Evolutionary conservation across 208 protist genomes (phyloP), one percentile per base, ranked within the genome.

Genomic region (Wallacemonas sp.): DNA sequence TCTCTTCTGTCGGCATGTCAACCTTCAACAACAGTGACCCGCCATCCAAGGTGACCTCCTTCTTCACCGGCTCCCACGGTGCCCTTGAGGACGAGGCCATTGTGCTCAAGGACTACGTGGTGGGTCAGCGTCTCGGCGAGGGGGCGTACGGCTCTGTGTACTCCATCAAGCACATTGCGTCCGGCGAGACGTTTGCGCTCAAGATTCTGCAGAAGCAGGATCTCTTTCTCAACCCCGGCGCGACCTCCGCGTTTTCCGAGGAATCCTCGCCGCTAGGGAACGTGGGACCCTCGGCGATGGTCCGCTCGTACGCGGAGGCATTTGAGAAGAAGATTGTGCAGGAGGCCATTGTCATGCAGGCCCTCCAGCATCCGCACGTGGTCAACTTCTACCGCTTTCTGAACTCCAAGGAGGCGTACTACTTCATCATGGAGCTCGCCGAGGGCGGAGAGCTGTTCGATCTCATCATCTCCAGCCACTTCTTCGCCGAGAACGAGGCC

Each of bases 381-480:
- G 87, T 96, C 29, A 92, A 90, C 49, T 75, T 93, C 18, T 93
- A 91, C 75, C 94, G 92, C 67, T 97, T 97, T 36, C 69, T 95
- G 33, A 91, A 91, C 61, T 93, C 87, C 48, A 89, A 77, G 2
- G 73, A 79, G 7, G 82, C 90, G 3, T 93, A 94, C 77, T 95
- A 97, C 64, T 92, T 96, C 70, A 70, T 97, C 3, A 77, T 97
- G 80, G 93, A 97, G 61, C 73, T 97, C 8, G 88, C 85, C 4
- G 79, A 91, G 48, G 87, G 92, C 49, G 97, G 97, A 1, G 95
- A 98, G 77, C 81, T 99, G 61, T 98, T 98, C 57, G 91, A 98
- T 59, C 76, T 96, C 49, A 98, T 99, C 63, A 85, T 95, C 23
- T 84, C 77, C 25, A 80, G 87, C 41, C 76, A 85, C 7, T 82